phyloP scores from a whole-genome alignment of 495 filamentous ascomycete species.

The Parmelia sp. region DNA sequence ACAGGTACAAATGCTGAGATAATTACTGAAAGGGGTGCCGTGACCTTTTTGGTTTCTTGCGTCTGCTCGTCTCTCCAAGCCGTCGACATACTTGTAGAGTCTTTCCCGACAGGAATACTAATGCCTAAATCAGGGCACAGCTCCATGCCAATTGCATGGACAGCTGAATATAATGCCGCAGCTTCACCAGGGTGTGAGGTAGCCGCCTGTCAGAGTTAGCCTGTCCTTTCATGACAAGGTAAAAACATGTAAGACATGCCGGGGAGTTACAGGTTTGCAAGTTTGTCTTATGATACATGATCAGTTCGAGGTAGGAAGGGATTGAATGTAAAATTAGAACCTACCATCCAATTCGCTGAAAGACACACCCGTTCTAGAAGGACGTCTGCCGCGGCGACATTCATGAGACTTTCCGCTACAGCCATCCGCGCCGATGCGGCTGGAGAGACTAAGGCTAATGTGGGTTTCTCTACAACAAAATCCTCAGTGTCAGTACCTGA shows the following conservation, averaged over 20 bases:
- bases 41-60: slow-evolving; percentile 71
- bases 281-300: too few species aligned
- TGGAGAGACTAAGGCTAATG: slow-evolving; percentile 80
- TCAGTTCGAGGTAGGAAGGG: too few species aligned
- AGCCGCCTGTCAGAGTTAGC: too few species aligned
- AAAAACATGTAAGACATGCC: too few species aligned
- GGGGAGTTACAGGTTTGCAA: too few species aligned
- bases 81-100: slow-evolving; percentile 98
- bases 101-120: slow-evolving; percentile 93
- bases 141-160: slow-evolving; percentile 88
- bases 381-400: slow-evolving; percentile 80
- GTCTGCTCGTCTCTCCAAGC: slow-evolving; percentile 76
- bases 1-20: slow-evolving; percentile 87
- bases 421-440: slow-evolving; percentile 96
- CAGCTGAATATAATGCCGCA: slow-evolving; percentile 87
- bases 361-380: slow-evolving; percentile 72
- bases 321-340: too few species aligned
- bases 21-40: slow-evolving; percentile 81
- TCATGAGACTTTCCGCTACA: slow-evolving; percentile 88
- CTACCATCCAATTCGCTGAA: slow-evolving; percentile 93
- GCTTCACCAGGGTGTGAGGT: slow-evolving; percentile 90
- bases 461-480: slow-evolving; percentile 63
- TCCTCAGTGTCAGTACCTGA: background rate
- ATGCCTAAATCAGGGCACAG: slow-evolving; percentile 76
- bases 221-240: too few species aligned